Evolutionary conservation across 345 rosid genomes (phyloP).

Genomic region (Hibiscus syriacus): DNA sequence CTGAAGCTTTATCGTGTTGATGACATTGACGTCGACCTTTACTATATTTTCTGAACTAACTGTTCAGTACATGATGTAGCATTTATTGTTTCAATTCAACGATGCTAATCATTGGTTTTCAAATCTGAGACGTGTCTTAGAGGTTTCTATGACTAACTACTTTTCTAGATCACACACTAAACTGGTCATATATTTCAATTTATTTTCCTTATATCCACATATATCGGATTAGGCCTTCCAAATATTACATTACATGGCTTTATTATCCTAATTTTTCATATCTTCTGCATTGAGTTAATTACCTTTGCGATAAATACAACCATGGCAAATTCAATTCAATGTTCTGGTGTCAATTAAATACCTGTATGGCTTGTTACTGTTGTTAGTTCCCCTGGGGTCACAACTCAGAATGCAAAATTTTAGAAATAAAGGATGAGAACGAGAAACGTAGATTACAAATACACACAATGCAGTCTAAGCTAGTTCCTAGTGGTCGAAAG

Average conservation of each 20-base stretch:
- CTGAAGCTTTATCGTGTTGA: background rate
- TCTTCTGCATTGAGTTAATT: background rate
- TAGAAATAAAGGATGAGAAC: no score
- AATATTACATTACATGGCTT: constrained; percentile 7
- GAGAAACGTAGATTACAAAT: no score
- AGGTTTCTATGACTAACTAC: background rate
- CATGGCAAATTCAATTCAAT: background rate
- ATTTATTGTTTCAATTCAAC: background rate
- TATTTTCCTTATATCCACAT: background rate
- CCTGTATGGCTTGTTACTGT: no score
- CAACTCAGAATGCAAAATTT: no score
- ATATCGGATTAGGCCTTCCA: no score
- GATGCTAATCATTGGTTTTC: background rate
- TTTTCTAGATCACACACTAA: background rate
- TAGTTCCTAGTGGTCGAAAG: no score
- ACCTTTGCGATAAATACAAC: background rate
- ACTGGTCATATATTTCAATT: background rate
- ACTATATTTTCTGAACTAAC: background rate
- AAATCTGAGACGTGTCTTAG: background rate
- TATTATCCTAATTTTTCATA: background rate
- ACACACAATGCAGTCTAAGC: no score
- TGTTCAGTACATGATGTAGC: no score
- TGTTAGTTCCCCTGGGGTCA: no score
- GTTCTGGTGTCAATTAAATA: no score
- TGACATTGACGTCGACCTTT: no score